Evolutionary conservation across 495 filamentous ascomycete species (phyloP).

Genomic region (Parmelia sp.): DNA sequence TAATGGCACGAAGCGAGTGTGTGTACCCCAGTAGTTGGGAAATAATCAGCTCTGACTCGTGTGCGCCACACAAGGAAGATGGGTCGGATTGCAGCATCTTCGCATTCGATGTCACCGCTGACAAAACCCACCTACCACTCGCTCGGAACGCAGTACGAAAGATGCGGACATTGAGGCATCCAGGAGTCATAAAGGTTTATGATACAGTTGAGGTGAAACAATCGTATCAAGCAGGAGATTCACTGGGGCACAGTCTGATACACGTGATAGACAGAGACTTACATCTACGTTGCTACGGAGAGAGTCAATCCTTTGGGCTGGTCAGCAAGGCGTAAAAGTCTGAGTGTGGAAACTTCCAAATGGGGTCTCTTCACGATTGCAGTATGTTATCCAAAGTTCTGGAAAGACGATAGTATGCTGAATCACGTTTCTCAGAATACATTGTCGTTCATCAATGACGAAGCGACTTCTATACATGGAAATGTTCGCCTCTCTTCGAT

Average conservation of each 20-base stretch:
- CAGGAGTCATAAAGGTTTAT: constrained; percentile 84
- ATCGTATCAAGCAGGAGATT: background rate
- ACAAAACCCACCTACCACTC: constrained; percentile 72
- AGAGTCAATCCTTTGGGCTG: constrained; percentile 76
- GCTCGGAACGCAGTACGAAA: constrained; percentile 91
- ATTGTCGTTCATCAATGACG: constrained; percentile 90
- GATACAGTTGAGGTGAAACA: constrained; percentile 87
- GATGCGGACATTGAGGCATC: constrained; percentile 83
- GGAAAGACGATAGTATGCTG: background rate
- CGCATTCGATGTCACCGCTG: constrained; percentile 77
- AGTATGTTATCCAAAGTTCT: constrained; percentile 40
- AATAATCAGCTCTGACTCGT: constrained; percentile 16
- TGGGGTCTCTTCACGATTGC: constrained; percentile 88
- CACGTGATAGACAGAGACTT: constrained; percentile 66
- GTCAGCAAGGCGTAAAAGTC: constrained; percentile 74
- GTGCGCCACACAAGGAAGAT: constrained; percentile 61
- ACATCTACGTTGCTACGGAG: constrained; percentile 94
- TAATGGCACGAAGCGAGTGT: constrained; percentile 85
- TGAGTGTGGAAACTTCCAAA: constrained; percentile 85
- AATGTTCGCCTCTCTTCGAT: constrained; percentile 77
- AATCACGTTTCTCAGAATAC: constrained; percentile 54
- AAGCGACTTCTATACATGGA: constrained; percentile 85
- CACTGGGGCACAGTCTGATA: constrained; percentile 17
- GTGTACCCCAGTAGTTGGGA: constrained; percentile 25
- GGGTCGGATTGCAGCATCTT: constrained; percentile 92